These are phyloP conservation scores for Eutypella sp. DNA, from an alignment of 2,329 filamentous ascomycete species.

Conservation along the genomic window DNA sequence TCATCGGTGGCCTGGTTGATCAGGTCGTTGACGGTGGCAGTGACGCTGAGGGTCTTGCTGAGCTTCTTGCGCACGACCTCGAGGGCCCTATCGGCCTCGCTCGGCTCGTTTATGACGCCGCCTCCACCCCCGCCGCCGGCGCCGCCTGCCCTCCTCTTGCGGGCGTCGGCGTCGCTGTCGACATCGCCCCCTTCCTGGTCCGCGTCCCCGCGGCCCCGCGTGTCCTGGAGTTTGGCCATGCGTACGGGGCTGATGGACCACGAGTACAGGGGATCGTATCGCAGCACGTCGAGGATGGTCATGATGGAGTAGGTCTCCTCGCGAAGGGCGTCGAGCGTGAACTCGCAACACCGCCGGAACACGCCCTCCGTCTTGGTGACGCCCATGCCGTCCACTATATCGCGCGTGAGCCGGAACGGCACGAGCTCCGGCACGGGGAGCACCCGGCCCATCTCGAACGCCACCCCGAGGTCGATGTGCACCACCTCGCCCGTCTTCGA, in stretches of 20 bases:
- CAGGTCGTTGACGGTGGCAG: constrained; percentile 91
- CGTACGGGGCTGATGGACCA: constrained; percentile 81
- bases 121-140: constrained; percentile 17
- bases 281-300: constrained; percentile 94
- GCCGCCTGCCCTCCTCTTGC: constrained; percentile 28
- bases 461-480: constrained; percentile 94
- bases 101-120: constrained; percentile 48
- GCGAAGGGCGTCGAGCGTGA: constrained; percentile 90
- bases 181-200: constrained; percentile 26
- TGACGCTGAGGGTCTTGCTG: constrained; percentile 87
- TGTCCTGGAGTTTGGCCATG: constrained; percentile 60
- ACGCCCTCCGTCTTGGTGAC: constrained; percentile 93
- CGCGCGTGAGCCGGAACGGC: constrained; percentile 88
- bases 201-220: constrained; percentile 42
- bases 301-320: constrained; percentile 96
- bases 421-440: constrained; percentile 92
- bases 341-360: constrained; percentile 96
- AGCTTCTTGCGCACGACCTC: constrained; percentile 95
- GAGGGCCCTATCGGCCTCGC: constrained; percentile 84
- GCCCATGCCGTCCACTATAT: constrained; percentile 96
- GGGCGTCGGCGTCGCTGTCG: constrained; percentile 34
- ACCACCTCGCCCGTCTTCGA: constrained; percentile 86
- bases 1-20: constrained; percentile 96
- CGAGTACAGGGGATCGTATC: constrained; percentile 95
- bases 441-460: constrained; percentile 95